phyloP scores from a whole-genome alignment of 495 filamentous ascomycete species.

The Daldinia decipiens region DNA sequence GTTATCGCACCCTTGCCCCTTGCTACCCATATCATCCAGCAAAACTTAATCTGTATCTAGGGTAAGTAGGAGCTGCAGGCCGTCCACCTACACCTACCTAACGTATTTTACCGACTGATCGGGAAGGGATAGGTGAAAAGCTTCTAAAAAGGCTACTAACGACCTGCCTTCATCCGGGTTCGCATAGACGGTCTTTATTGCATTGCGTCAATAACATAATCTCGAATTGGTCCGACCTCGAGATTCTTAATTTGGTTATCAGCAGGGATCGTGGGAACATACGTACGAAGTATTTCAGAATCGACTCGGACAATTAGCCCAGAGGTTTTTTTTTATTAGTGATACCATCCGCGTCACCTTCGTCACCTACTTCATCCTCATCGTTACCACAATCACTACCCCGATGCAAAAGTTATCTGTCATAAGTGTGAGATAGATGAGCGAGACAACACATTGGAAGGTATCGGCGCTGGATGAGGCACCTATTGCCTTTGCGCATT shows the following conservation, averaged over 20 bases:
- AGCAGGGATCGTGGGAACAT: not conserved
- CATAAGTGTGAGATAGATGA: conserved; percentile 21
- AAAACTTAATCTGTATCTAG: conserved; percentile 33
- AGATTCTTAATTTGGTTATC: not conserved
- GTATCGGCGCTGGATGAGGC: conserved; percentile 38
- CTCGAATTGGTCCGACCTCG: not conserved
- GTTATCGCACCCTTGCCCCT: conserved; percentile 29
- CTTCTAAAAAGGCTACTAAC: not conserved
- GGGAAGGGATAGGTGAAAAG: not conserved
- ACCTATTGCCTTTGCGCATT: conserved; percentile 37
- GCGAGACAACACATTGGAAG: conserved; percentile 4
- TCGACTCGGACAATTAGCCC: not conserved
- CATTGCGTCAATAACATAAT: not conserved
- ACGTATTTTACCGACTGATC: not conserved
- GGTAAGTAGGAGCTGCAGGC: conserved; percentile 3
- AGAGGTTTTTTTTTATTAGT: not conserved
- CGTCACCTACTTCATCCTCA: not conserved
- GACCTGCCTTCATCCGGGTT: not conserved
- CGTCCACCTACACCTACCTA: conserved; percentile 4
- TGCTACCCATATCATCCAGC: conserved; percentile 10
- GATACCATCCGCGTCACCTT: conserved; percentile 21
- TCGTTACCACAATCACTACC: not conserved
- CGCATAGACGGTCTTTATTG: not conserved
- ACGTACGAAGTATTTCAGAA: not conserved
- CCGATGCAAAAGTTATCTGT: conserved; percentile 6